Percentiles rank a stretch among this genome's conserved stretches.
phyloP scores from a whole-genome alignment of 495 filamentous ascomycete genomes.

The Cladorrhinum samala region DNA sequence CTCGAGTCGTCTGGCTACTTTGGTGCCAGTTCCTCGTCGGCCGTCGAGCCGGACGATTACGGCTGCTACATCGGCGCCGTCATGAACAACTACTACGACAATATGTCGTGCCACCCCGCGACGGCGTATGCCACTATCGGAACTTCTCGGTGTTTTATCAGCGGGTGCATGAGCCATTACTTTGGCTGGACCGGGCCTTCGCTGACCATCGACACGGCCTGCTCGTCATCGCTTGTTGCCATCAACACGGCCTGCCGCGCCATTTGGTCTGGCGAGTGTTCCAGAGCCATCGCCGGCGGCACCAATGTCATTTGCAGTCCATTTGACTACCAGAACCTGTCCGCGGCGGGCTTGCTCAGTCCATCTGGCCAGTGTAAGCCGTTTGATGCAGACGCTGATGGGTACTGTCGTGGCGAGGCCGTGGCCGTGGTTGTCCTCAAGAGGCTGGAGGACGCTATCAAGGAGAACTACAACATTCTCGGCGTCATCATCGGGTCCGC shows the following conservation, averaged over 20 bases:
- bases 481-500: slow-evolving; percentile 49
- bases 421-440: slow-evolving; percentile 50
- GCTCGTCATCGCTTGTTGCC: slow-evolving; percentile 46
- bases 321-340: slow-evolving; percentile 43
- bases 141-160: neutral
- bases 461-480: slow-evolving; percentile 37
- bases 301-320: slow-evolving; percentile 38
- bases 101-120: slow-evolving; percentile 39
- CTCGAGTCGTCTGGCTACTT: slow-evolving; percentile 43
- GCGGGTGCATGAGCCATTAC: slow-evolving; percentile 23
- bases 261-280: slow-evolving; percentile 36
- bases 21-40: neutral
- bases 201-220: slow-evolving; percentile 44
- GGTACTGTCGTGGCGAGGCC: slow-evolving; percentile 57
- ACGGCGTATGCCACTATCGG: slow-evolving; percentile 16
- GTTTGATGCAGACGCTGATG: slow-evolving; percentile 54
- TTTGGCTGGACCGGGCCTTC: slow-evolving; percentile 39
- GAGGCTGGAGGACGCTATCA: slow-evolving; percentile 39
- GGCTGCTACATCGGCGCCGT: slow-evolving; percentile 19
- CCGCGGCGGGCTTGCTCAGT: slow-evolving; percentile 30
- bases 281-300: slow-evolving; percentile 32
- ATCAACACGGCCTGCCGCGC: slow-evolving; percentile 45
- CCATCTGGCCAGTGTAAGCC: slow-evolving; percentile 41
- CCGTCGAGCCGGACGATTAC: neutral
- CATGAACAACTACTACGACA: slow-evolving; percentile 12